Base-by-base conservation (phyloP, 495 filamentous ascomycete species). In the Penicillium macrosclerotiorum region DNA sequence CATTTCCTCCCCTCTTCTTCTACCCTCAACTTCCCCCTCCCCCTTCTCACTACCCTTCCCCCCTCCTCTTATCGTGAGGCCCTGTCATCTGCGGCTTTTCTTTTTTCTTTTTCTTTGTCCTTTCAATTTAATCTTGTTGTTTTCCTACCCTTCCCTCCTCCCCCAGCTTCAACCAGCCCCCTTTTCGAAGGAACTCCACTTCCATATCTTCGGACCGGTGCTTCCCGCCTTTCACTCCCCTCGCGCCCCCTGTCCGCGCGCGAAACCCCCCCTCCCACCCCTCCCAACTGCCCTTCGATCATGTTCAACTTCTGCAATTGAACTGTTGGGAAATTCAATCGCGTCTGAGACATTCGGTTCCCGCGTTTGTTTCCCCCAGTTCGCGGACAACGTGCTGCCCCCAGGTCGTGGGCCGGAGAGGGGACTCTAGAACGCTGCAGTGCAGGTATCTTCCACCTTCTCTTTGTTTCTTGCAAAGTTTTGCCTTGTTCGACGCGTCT, bases 221-320 rank as follows among this genome's bases (percentile, higher is more conserved):
- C 30, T 51, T 49, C 58, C 57, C 83, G 84, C 75, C 80, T 38
- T 77, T 80, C 29, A 67, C 76, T 53, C 63, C 72, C 50, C 65
- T 68, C 40, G 54, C 71, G 47, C 64, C 85, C 41, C 83, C 78
- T 44, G 84, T 80, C 64, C 69, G 86, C 43, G 68, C 38, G 37
- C 23, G n/a, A n/a, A 8, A 16, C 83, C 64, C 80, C 84, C 76
- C 44, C 39, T 45, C 48, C 42, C 25, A 38, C 78, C 74, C 62
- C 81, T 88, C 61, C 80, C n/a, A n/a, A n/a, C n/a, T n/a, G n/a
- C n/a, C n/a, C 85, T 65, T 79, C 83, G 64, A 84, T 84, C 55
- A 78, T 83, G 44, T 75, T 85, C 45, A 69, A 67, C 25, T 75
- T 77, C 22, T 71, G 68, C 27, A 57, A 78, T 38, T 51, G 85